phyloP scores from a whole-genome alignment of 192 early-diverging fungal genomes.

The Powellomyces hirtus region DNA sequence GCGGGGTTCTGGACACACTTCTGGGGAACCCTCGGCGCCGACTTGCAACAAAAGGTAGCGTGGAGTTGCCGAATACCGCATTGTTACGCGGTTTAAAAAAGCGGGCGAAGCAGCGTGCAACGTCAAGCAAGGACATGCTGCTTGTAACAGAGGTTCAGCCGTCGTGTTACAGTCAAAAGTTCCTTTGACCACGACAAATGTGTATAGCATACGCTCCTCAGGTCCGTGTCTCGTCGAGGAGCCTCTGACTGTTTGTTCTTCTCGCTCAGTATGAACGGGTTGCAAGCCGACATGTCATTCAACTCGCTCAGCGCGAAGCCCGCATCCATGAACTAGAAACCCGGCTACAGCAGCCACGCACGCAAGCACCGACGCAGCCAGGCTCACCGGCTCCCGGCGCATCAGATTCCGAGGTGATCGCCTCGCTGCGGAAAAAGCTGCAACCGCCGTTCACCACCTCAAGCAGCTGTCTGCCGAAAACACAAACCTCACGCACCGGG shows the following conservation, averaged over 20 bases:
- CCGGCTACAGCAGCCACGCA: conserved; percentile 3
- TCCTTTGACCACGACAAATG: too few species aligned
- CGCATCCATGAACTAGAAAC: neutral
- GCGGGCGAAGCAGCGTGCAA: too few species aligned
- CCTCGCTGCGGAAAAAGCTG: neutral
- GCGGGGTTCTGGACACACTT: too few species aligned
- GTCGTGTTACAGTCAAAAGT: too few species aligned
- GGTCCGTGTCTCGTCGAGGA: too few species aligned
- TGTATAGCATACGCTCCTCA: too few species aligned
- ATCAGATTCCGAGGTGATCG: neutral
- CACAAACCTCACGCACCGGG: neutral
- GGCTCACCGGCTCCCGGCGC: neutral
- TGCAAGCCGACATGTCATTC: neutral
- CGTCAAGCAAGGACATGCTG: too few species aligned
- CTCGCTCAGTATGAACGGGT: neutral
- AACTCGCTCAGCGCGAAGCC: conserved; percentile 1
- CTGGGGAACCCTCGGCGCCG: too few species aligned
- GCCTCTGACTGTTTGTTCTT: neutral
- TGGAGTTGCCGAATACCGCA: too few species aligned
- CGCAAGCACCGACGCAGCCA: neutral
- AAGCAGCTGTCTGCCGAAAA: conserved; percentile 3
- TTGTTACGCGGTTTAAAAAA: too few species aligned
- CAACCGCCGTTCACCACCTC: neutral
- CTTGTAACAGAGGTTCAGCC: too few species aligned
- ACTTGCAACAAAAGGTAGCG: too few species aligned